phyloP scores from a whole-genome alignment of 306 rosid genomes.

The Canavalia gladiata region DNA sequence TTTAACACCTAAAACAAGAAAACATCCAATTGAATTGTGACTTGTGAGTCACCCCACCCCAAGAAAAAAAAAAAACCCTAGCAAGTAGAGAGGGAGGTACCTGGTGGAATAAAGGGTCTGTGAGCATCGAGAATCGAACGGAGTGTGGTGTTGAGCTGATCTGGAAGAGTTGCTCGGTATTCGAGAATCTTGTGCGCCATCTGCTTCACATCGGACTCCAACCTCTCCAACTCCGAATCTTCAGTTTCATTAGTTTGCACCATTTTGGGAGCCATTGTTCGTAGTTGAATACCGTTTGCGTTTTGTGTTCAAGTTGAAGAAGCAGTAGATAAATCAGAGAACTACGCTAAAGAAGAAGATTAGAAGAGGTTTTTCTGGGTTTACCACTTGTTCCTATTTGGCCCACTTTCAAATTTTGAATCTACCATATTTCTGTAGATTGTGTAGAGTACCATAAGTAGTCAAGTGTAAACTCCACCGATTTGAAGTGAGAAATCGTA shows the following conservation, averaged over 20 bases:
- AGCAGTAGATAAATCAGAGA: neutral
- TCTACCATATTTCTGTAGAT: no score
- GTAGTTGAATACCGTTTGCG: neutral
- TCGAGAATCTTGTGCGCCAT: constrained; percentile 72
- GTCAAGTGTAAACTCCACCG: no score
- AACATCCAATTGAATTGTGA: neutral
- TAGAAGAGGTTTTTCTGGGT: neutral
- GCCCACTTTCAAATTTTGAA: neutral
- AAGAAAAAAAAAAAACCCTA: constrained; percentile 39
- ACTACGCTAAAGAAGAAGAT: neutral
- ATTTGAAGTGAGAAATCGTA: neutral
- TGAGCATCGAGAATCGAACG: constrained; percentile 62
- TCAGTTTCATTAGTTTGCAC: constrained; percentile 37
- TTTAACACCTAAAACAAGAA: neutral
- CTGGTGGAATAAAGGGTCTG: constrained; percentile 56
- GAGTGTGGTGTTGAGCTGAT: constrained; percentile 66
- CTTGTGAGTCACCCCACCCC: neutral
- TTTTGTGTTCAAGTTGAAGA: neutral
- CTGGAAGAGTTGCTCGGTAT: constrained; percentile 69
- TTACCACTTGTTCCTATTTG: neutral
- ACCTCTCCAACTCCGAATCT: constrained; percentile 55
- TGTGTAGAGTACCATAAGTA: no score
- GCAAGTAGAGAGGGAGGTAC: constrained; percentile 31
- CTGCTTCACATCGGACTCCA: constrained; percentile 67
- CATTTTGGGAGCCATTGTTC: constrained; percentile 51